phyloP scores from a whole-genome alignment of 768 basidiomycete genomes.

The Neoboletus brunneissimus region DNA sequence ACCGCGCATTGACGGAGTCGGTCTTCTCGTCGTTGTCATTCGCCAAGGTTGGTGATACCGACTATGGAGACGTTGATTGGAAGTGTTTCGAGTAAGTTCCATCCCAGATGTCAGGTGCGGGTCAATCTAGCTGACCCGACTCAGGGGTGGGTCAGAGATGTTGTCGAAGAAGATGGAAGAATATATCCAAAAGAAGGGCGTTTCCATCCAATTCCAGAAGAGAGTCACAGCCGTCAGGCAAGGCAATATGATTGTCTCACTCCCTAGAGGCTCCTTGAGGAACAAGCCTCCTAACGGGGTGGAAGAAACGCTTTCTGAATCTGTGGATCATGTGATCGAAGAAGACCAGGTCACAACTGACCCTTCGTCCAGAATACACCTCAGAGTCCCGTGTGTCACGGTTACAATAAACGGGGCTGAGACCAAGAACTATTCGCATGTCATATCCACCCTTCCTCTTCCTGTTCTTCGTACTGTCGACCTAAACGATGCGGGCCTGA shows the following conservation, averaged over 20 bases:
- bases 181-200: constrained; percentile 5
- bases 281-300: not conserved
- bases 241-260: constrained; percentile 1
- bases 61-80: constrained; percentile 22
- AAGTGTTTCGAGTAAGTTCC: constrained; percentile 31
- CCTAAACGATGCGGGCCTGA: constrained; percentile 25
- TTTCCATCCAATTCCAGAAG: constrained; percentile 12
- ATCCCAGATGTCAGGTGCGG: not conserved
- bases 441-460: constrained; percentile 43
- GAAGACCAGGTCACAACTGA: not conserved
- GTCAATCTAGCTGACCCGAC: not conserved
- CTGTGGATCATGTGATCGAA: not conserved
- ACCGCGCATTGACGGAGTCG: constrained; percentile 34
- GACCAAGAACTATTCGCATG: constrained; percentile 33
- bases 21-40: constrained; percentile 34
- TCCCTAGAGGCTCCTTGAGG: not conserved
- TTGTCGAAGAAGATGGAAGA: constrained; percentile 25
- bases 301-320: not conserved
- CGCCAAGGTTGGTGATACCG: not conserved
- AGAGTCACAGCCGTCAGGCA: constrained; percentile 22
- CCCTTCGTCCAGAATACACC: not conserved
- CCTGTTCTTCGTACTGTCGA: constrained; percentile 37
- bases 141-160: constrained; percentile 24
- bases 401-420: constrained; percentile 9
- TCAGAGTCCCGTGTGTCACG: not conserved